These are phyloP conservation scores for Trichoderma afroharzianum DNA, from an alignment of 2,329 filamentous ascomycete genomes.

Conservation along the genomic window DNA sequence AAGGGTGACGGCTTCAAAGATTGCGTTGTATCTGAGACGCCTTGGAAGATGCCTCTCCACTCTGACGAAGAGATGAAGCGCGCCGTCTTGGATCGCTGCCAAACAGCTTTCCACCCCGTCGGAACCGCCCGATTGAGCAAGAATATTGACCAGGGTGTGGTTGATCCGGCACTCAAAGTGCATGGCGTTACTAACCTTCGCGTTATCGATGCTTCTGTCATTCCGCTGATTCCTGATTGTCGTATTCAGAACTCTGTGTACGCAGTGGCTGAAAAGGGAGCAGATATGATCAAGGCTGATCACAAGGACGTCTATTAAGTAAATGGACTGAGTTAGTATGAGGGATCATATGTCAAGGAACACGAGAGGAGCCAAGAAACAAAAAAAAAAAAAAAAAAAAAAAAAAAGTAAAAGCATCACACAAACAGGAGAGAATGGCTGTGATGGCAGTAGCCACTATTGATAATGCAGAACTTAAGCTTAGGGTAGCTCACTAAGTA, in stretches of 20 bases:
- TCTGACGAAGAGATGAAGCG: slow-evolving; percentile 55
- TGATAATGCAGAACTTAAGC: not conserved
- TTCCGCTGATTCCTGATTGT: slow-evolving; percentile 54
- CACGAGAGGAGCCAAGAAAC: not conserved
- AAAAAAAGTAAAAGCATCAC: not conserved
- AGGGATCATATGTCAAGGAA: no score
- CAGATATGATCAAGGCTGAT: slow-evolving; percentile 22
- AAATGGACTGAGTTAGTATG: not conserved
- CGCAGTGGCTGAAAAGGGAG: slow-evolving; percentile 53
- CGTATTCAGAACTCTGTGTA: slow-evolving; percentile 60
- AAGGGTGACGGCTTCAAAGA: slow-evolving; percentile 56
- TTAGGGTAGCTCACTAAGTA: not conserved
- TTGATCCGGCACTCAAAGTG: slow-evolving; percentile 49
- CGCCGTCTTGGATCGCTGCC: slow-evolving; percentile 52
- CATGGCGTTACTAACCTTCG: slow-evolving; percentile 51
- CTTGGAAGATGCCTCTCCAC: slow-evolving; percentile 56
- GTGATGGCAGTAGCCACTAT: not conserved
- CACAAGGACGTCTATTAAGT: slow-evolving; percentile 19
- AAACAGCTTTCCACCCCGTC: slow-evolving; percentile 58
- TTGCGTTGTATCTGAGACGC: slow-evolving; percentile 51
- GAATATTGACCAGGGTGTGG: slow-evolving; percentile 46
- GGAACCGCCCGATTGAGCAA: slow-evolving; percentile 53
- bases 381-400: not conserved
- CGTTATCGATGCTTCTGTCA: slow-evolving; percentile 53
- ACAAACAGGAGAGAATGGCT: not conserved